Evolutionary conservation across 2,329 filamentous ascomycete species (phyloP).

Genomic region (Aspergillus neotritici): DNA sequence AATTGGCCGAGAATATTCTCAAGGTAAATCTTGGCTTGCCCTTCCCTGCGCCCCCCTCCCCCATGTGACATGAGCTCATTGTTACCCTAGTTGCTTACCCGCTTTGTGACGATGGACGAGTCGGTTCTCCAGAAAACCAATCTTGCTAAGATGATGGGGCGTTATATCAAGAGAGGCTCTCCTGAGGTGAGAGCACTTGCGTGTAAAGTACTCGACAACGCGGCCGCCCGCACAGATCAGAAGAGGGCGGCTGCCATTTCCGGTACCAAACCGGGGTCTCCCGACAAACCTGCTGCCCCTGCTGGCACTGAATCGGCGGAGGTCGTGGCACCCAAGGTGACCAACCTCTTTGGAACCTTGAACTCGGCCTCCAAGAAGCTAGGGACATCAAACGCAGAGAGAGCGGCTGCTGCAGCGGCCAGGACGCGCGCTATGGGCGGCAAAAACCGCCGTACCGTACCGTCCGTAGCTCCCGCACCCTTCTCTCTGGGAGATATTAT

Average conservation of each 20-base stretch:
- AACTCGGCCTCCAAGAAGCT: slow-evolving; percentile 47
- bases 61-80: neutral
- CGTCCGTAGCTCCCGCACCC: slow-evolving; percentile 31
- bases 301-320: slow-evolving; percentile 23
- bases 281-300: slow-evolving; percentile 17
- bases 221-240: slow-evolving; percentile 39
- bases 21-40: slow-evolving; percentile 31
- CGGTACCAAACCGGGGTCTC: slow-evolving; percentile 32
- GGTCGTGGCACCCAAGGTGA: slow-evolving; percentile 39
- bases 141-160: slow-evolving; percentile 52
- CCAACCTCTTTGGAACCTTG: slow-evolving; percentile 43
- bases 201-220: slow-evolving; percentile 50
- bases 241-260: slow-evolving; percentile 36
- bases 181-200: slow-evolving; percentile 52
- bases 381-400: slow-evolving; percentile 46
- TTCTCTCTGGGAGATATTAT: slow-evolving; percentile 48
- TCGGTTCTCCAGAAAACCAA: slow-evolving; percentile 57
- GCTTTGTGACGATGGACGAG: slow-evolving; percentile 53
- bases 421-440: slow-evolving; percentile 33
- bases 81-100: slow-evolving; percentile 45
- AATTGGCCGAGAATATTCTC: slow-evolving; percentile 40
- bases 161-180: slow-evolving; percentile 55
- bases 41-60: no score
- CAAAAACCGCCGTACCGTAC: slow-evolving; percentile 30
- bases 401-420: slow-evolving; percentile 39